phyloP scores from a whole-genome alignment of 371 early-diverging fungal genomes.

The Thermomucor indicae-seudaticae region DNA sequence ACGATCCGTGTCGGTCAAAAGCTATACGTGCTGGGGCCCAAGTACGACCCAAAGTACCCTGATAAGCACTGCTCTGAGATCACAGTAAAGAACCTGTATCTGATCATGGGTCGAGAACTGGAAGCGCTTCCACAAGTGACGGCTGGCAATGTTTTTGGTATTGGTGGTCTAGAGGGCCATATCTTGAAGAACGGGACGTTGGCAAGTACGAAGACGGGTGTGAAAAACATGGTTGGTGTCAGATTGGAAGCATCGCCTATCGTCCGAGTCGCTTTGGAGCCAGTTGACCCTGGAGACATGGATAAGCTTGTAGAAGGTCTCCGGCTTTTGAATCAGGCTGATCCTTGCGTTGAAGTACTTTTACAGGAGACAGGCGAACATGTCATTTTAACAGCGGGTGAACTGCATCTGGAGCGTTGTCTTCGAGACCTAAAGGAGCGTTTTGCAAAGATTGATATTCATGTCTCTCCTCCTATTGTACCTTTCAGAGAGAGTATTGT shows the following conservation, averaged over 20 bases:
- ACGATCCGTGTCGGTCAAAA: slow-evolving; percentile 82
- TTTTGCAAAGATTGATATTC: slow-evolving; percentile 91
- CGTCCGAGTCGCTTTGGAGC: slow-evolving; percentile 95
- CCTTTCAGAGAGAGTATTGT: slow-evolving; percentile 96
- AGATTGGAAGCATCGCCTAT: slow-evolving; percentile 71
- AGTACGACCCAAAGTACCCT: slow-evolving; percentile 75
- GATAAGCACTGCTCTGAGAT: slow-evolving; percentile 64
- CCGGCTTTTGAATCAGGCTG: slow-evolving; percentile 86
- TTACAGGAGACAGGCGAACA: slow-evolving; percentile 95
- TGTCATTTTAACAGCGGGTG: slow-evolving; percentile 94
- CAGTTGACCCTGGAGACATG: slow-evolving; percentile 83
- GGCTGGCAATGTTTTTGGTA: slow-evolving; percentile 96
- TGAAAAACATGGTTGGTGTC: slow-evolving; percentile 55
- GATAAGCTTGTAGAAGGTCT: slow-evolving; percentile 82
- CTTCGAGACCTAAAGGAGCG: slow-evolving; percentile 91
- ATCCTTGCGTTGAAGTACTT: slow-evolving; percentile 89
- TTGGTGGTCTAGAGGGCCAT: slow-evolving; percentile 85
- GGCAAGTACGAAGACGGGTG: slow-evolving; percentile 54
- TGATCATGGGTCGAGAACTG: slow-evolving; percentile 96
- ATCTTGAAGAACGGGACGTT: slow-evolving; percentile 92
- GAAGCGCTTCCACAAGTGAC: slow-evolving; percentile 77
- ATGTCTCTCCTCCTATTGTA: slow-evolving; percentile 92
- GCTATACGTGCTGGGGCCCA: slow-evolving; percentile 89
- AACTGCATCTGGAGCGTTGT: slow-evolving; percentile 95
- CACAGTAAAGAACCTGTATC: slow-evolving; percentile 72